These are phyloP conservation scores for Lactarius quietus DNA, from an alignment of 768 basidiomycete species.

Conservation along the genomic window DNA sequence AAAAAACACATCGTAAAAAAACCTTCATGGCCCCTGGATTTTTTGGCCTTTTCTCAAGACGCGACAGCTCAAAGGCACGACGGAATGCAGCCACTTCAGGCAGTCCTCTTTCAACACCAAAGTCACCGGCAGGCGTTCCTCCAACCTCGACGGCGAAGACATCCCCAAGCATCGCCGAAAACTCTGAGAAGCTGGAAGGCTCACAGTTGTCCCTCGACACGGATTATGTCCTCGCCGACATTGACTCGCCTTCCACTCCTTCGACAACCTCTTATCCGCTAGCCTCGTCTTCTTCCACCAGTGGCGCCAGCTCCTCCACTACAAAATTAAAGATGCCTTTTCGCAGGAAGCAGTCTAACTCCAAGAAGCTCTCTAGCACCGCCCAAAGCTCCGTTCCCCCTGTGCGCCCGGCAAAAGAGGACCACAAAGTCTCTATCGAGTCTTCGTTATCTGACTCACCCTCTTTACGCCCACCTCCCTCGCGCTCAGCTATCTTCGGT, in stretches of 20 bases:
- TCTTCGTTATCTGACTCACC: constrained; percentile 44
- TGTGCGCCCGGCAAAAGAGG: constrained; percentile 20
- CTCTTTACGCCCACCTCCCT: constrained; percentile 53
- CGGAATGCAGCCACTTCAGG: neutral
- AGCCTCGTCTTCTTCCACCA: constrained; percentile 22
- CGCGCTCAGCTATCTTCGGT: constrained; percentile 61
- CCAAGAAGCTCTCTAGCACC: constrained; percentile 27
- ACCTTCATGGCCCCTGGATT: constrained; percentile 10
- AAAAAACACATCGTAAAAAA: neutral
- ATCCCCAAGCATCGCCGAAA: constrained; percentile 16
- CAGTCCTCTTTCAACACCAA: neutral
- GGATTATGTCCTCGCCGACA: constrained; percentile 24
- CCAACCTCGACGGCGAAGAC: constrained; percentile 6
- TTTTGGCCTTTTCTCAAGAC: constrained; percentile 22
- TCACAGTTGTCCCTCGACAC: constrained; percentile 23
- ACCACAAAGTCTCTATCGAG: constrained; percentile 31
- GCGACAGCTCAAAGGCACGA: constrained; percentile 1
- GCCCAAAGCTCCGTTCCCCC: constrained; percentile 34
- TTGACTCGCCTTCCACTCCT: constrained; percentile 14
- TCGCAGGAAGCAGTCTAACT: constrained; percentile 33
- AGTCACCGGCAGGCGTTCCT: neutral
- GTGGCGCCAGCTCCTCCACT: constrained; percentile 34
- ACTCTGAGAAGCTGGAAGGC: constrained; percentile 12
- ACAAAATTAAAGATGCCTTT: constrained; percentile 47
- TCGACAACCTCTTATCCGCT: constrained; percentile 3